Evolutionary conservation across 768 basidiomycete species (phyloP).

Genomic region (Boletus tylopilopsis): DNA sequence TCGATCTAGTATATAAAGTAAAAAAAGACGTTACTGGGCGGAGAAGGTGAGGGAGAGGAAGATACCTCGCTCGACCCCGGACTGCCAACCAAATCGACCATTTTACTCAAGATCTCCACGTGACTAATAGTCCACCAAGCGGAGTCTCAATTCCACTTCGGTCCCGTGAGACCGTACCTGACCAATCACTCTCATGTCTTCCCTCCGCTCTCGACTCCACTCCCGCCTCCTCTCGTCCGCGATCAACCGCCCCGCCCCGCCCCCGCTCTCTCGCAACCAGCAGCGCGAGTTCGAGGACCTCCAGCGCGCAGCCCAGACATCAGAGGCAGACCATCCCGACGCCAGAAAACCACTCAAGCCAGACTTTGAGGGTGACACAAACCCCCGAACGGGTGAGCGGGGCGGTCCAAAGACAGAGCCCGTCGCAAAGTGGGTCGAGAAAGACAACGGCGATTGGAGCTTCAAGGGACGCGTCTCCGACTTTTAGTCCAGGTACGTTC

Average conservation of each 20-base stretch:
- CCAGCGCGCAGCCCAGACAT: conserved; percentile 52
- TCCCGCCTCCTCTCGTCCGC: conserved; percentile 27
- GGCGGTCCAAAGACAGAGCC: conserved; percentile 90
- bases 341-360: conserved; percentile 52
- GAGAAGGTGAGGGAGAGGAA: conserved; percentile 1
- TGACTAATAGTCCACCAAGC: background rate
- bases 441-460: conserved; percentile 77
- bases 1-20: too few species aligned
- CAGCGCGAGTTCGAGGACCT: conserved; percentile 90
- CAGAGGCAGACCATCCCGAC: conserved; percentile 61
- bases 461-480: conserved; percentile 87
- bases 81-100: background rate
- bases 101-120: conserved; percentile 8
- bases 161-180: background rate
- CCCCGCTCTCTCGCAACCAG: conserved; percentile 66
- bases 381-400: conserved; percentile 79
- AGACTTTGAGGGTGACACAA: conserved; percentile 77
- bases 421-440: conserved; percentile 51
- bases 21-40: background rate
- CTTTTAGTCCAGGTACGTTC: conserved; percentile 45
- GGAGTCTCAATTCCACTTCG: conserved; percentile 1
- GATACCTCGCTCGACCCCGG: conserved; percentile 1
- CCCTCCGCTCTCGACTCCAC: conserved; percentile 34
- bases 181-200: conserved; percentile 10
- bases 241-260: conserved; percentile 64